These are phyloP conservation scores for Austropuccinia psidii DNA, from an alignment of 1,284 basidiomycete species.

Conservation along the genomic window DNA sequence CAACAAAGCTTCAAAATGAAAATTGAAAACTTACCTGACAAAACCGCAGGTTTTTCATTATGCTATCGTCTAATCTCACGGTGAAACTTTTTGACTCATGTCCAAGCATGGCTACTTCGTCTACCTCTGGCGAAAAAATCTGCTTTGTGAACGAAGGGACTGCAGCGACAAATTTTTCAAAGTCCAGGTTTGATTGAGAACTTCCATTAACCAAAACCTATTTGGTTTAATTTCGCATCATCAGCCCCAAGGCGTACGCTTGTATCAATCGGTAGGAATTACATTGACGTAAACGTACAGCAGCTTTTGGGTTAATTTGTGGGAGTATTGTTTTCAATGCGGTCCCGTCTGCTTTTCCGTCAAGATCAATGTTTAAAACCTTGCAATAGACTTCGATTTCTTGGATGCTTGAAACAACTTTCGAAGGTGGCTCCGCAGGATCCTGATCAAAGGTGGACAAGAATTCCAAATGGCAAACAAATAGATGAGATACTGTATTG, in stretches of 20 bases:
- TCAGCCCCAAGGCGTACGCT: neutral
- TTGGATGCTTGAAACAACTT: conserved; percentile 69
- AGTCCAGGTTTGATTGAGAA: conserved; percentile 58
- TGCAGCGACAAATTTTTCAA: conserved; percentile 69
- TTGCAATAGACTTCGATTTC: conserved; percentile 73
- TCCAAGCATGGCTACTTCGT: conserved; percentile 76
- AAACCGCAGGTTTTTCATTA: conserved; percentile 72
- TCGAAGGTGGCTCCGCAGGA: conserved; percentile 72
- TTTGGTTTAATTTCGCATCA: no score
- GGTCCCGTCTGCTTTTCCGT: conserved; percentile 89
- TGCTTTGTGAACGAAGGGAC: conserved; percentile 82
- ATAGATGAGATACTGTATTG: no score
- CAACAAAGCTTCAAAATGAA: no score
- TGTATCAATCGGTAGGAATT: neutral
- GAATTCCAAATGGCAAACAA: no score
- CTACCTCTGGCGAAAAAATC: conserved; percentile 67
- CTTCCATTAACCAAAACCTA: conserved; percentile 82
- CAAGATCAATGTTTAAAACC: conserved; percentile 85
- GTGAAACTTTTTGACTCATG: conserved; percentile 93
- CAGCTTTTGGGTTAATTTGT: conserved; percentile 89
- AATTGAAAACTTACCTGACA: conserved; percentile 58
- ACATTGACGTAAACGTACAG: conserved; percentile 55
- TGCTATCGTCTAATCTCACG: conserved; percentile 80
- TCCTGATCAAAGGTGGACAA: neutral
- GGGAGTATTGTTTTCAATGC: conserved; percentile 95